A percentile compares a stretch with the other conserved stretches of the same genome.
phyloP scores from a whole-genome alignment of 257 asterid species.

The Thymus quinquecostatus region DNA sequence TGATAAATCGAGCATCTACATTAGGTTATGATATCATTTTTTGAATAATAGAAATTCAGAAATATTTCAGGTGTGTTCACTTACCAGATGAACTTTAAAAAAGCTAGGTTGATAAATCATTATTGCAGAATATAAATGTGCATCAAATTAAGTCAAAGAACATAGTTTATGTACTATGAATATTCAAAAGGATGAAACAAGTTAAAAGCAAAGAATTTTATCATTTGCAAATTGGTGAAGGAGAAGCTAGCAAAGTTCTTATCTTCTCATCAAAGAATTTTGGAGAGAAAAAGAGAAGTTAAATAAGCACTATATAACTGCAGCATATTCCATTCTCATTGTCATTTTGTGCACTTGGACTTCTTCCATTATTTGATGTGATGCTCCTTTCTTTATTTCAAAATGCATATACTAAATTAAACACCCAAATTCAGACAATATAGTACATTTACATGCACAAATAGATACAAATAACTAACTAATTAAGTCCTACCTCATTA shows the following conservation, averaged over 20 bases:
- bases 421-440: neutral
- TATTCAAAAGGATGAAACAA: slow-evolving; percentile 27
- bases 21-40: too few relatives aligned
- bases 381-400: slow-evolving; percentile 9
- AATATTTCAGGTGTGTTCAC: too few relatives aligned
- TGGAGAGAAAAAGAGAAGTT: slow-evolving; percentile 27
- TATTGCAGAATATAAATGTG: neutral
- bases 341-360: slow-evolving; percentile 32
- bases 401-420: neutral
- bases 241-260: slow-evolving; percentile 26
- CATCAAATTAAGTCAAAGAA: slow-evolving; percentile 18
- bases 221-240: slow-evolving; percentile 26
- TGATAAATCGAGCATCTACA: too few relatives aligned
- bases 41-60: too few relatives aligned
- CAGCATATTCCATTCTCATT: slow-evolving; percentile 34
- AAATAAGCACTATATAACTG: slow-evolving; percentile 32
- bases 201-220: slow-evolving; percentile 28
- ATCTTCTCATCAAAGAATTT: slow-evolving; percentile 37
- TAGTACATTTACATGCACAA: neutral
- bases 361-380: slow-evolving; percentile 31
- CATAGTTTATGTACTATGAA: slow-evolving; percentile 9
- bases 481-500: too few relatives aligned
- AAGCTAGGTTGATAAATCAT: neutral
- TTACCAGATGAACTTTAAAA: neutral
- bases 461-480: neutral